Evolutionary conservation across 2,329 filamentous ascomycete species (phyloP).

Genomic region (Colletotrichum tamarilloi): DNA sequence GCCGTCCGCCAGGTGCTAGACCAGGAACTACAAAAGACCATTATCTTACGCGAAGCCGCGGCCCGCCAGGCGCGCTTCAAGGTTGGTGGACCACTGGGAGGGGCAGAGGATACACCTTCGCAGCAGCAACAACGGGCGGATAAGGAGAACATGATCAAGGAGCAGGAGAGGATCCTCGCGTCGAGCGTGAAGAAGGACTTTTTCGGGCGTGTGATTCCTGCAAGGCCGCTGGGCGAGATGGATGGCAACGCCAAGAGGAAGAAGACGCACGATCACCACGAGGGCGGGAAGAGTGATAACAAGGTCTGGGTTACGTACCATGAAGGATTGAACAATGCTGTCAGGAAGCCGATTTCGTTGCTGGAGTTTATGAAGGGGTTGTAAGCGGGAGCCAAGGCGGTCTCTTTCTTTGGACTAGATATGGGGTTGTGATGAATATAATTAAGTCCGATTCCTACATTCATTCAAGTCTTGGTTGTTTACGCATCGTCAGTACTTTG

Average conservation of each 20-base stretch:
- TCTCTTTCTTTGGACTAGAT: not conserved
- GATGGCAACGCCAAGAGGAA: constrained; percentile 49
- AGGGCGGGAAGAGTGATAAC: constrained; percentile 47
- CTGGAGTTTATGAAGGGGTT: constrained; percentile 80
- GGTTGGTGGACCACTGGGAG: constrained; percentile 48
- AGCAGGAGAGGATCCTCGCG: constrained; percentile 45
- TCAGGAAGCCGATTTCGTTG: constrained; percentile 86
- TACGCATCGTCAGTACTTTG: no score
- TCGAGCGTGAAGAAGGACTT: constrained; percentile 79
- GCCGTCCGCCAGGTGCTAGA: constrained; percentile 94
- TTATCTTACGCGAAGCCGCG: constrained; percentile 72
- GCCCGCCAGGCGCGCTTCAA: constrained; percentile 73
- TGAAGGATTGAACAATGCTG: constrained; percentile 92
- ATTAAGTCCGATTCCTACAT: not conserved
- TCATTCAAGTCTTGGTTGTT: not conserved
- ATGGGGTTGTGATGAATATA: not conserved
- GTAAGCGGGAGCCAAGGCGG: constrained; percentile 43
- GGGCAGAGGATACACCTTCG: constrained; percentile 37
- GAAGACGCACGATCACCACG: constrained; percentile 43
- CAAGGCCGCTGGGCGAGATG: constrained; percentile 50
- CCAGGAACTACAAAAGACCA: constrained; percentile 84
- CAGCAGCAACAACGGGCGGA: constrained; percentile 46
- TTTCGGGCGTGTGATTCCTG: constrained; percentile 79
- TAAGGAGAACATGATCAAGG: constrained; percentile 51
- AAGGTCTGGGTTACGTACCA: constrained; percentile 90